These are phyloP conservation scores for Phytophthora niederhauseri DNA, from an alignment of 352 stramenopile genomes.

Conservation along the genomic window DNA sequence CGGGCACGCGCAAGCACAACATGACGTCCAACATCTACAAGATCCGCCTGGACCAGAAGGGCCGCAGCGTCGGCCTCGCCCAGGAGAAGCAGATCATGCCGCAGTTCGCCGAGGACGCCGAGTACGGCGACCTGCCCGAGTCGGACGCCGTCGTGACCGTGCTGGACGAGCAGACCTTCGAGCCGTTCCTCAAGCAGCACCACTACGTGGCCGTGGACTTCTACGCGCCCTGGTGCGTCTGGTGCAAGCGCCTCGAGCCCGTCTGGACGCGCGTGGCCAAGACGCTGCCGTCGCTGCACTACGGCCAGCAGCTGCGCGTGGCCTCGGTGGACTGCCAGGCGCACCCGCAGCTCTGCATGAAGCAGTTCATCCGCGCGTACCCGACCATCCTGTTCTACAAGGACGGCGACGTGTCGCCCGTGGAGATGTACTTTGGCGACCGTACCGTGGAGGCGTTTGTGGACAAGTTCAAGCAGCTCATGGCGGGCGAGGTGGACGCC, in stretches of 20 bases:
- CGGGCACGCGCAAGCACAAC: constrained; percentile 97
- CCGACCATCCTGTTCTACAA: constrained; percentile 97
- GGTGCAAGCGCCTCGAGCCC: constrained; percentile 96
- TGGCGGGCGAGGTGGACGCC: constrained; percentile 72
- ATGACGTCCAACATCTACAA: constrained; percentile 99
- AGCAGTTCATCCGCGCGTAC: constrained; percentile 97
- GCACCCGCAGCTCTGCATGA: constrained; percentile 93
- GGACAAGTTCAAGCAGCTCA: constrained; percentile 92
- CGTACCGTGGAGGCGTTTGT: constrained; percentile 92
- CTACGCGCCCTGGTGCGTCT: constrained; percentile 97
- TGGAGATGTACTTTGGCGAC: constrained; percentile 97
- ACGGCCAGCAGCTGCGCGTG: constrained; percentile 81
- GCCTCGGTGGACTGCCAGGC: constrained; percentile 95
- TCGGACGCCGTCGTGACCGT: constrained; percentile 79
- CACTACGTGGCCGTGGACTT: constrained; percentile 98
- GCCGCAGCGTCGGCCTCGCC: constrained; percentile 86
- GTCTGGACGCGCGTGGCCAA: constrained; percentile 96
- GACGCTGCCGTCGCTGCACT: constrained; percentile 87
- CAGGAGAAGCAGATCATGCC: constrained; percentile 87
- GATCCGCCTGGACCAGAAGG: constrained; percentile 90
- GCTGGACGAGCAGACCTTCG: constrained; percentile 89
- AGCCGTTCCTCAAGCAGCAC: constrained; percentile 92
- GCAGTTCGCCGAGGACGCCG: constrained; percentile 62
- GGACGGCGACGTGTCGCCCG: constrained; percentile 85
- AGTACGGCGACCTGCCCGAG: constrained; percentile 77